Evolutionary conservation across 2,329 filamentous ascomycete genomes (phyloP).

Genomic region (Penicillium sp.): DNA sequence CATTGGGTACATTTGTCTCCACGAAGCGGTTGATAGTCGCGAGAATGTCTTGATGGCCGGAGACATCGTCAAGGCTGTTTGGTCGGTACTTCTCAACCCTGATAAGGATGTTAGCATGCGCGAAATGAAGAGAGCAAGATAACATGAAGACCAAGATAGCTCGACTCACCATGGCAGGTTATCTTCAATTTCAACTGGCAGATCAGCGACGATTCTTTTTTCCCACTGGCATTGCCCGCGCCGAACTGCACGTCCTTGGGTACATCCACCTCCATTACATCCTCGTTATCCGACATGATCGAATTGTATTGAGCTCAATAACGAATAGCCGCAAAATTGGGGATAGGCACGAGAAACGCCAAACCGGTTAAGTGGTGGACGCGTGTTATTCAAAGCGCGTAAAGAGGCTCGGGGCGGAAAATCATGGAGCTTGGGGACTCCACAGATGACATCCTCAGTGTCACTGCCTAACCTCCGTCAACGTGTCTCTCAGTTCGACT

Average conservation of each 20-base stretch:
- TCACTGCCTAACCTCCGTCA: conserved; percentile 17
- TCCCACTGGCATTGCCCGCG: conserved; percentile 64
- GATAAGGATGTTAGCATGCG: conserved; percentile 10
- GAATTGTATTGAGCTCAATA: background rate
- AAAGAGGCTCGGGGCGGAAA: conserved; percentile 43
- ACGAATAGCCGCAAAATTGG: conserved; percentile 9
- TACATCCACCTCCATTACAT: conserved; percentile 67
- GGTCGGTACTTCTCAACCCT: conserved; percentile 98
- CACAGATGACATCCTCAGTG: conserved; percentile 31
- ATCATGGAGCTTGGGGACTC: conserved; percentile 29
- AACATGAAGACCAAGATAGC: no score
- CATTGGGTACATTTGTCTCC: conserved; percentile 67
- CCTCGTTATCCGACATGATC: conserved; percentile 55
- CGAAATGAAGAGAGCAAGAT: conserved; percentile 1
- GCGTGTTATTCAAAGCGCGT: conserved; percentile 36
- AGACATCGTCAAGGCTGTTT: conserved; percentile 82
- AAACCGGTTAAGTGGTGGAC: conserved; percentile 20
- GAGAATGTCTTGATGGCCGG: conserved; percentile 94
- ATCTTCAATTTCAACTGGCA: conserved; percentile 91
- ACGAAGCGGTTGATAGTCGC: conserved; percentile 97
- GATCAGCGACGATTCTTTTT: conserved; percentile 85
- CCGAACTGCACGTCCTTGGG: conserved; percentile 61
- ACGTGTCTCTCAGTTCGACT: conserved; percentile 6
- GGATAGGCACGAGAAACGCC: background rate
- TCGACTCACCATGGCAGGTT: conserved; percentile 74